Percentiles rank a stretch among this genome's conserved stretches.
These are phyloP conservation scores for Colletotrichum euphorbiae DNA, from an alignment of 2,329 filamentous ascomycete genomes.

Conservation along the genomic window DNA sequence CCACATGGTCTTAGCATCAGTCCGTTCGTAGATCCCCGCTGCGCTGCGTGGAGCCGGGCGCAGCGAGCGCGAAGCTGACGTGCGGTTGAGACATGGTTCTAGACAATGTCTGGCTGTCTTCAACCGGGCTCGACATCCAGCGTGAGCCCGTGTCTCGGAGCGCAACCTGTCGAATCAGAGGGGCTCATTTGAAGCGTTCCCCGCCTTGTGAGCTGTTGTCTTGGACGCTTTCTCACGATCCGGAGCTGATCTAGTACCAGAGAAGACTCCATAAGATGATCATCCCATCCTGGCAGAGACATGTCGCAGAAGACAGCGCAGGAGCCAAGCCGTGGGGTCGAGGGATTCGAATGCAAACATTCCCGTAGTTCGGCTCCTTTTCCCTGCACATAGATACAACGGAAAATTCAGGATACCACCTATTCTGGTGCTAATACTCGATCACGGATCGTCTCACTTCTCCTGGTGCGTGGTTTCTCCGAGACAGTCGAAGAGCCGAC, in stretches of 20 bases:
- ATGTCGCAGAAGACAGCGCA: neutral
- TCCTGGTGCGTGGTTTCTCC: no score
- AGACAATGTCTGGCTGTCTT: constrained; percentile 1
- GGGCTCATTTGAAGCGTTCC: neutral
- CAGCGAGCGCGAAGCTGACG: neutral
- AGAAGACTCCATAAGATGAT: neutral
- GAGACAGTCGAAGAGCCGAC: no score
- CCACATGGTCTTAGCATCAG: neutral
- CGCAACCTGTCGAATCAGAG: neutral
- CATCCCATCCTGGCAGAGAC: neutral
- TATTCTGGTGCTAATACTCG: no score
- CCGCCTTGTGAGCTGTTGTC: neutral
- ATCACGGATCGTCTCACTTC: no score
- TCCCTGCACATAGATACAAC: no score
- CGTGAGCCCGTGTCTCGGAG: neutral
- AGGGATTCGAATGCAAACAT: constrained; percentile 3
- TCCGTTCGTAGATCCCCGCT: neutral
- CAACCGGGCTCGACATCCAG: neutral
- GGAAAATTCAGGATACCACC: no score
- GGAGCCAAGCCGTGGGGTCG: neutral
- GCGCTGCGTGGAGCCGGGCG: neutral
- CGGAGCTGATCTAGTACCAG: neutral
- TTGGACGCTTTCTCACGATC: neutral
- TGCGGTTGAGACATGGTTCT: neutral
- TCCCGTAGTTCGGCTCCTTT: neutral